Conservation (phyloP, 768 basidiomycete species). For the Panus rudis region DNA sequence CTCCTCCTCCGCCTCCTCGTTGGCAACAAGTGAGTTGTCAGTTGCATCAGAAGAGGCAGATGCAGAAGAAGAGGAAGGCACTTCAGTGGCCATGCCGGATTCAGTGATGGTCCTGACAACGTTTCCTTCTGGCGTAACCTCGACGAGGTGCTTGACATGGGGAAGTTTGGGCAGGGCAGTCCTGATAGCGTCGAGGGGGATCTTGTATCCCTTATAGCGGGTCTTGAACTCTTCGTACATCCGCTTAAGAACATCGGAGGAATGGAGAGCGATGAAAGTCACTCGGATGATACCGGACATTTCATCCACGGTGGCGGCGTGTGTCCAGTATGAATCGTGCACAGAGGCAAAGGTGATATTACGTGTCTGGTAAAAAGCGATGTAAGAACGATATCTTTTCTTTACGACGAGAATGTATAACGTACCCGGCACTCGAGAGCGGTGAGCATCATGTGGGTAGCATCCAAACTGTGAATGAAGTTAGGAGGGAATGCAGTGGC, state of each 20-base stretch:
- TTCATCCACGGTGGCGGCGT: constrained; percentile 75
- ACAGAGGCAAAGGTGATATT: constrained; percentile 87
- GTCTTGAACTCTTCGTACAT: constrained; percentile 73
- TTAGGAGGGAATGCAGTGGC: constrained; percentile 98
- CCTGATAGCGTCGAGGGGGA: constrained; percentile 49
- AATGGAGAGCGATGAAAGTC: constrained; percentile 89
- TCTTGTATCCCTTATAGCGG: constrained; percentile 68
- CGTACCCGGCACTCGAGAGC: constrained; percentile 82
- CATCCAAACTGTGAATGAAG: constrained; percentile 96
- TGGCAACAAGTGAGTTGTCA: constrained; percentile 5
- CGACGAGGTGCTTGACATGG: constrained; percentile 31
- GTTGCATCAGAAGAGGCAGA: constrained; percentile 1
- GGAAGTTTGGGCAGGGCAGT: constrained; percentile 16
- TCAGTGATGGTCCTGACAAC: constrained; percentile 32
- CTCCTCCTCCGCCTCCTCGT: constrained; percentile 17
- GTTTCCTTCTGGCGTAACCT: no score
- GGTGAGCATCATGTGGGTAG: constrained; percentile 98
- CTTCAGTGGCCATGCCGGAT: constrained; percentile 30
- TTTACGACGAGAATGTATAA: constrained; percentile 3
- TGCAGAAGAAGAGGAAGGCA: no score
- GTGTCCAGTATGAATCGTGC: constrained; percentile 99
- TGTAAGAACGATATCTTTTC: constrained; percentile 1
- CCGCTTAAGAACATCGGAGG: constrained; percentile 71
- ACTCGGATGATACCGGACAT: constrained; percentile 90
- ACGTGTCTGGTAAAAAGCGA: constrained; percentile 42